Evolutionary conservation across 768 basidiomycete genomes (phyloP).

Genomic region (Suillus ampliporus): DNA sequence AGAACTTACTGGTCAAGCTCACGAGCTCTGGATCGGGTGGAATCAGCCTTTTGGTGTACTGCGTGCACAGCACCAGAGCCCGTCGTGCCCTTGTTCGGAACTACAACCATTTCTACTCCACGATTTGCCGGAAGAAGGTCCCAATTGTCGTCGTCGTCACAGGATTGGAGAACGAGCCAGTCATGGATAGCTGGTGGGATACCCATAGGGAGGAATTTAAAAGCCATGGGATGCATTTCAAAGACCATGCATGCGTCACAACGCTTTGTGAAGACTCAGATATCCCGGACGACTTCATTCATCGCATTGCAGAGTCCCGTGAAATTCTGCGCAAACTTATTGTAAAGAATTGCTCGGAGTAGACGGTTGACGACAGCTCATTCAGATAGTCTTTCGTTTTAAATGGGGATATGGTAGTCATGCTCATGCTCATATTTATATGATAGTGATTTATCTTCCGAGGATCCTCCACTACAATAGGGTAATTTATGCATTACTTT

Average conservation of each 20-base stretch:
- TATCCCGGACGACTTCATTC: background rate
- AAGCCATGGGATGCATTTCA: constrained; percentile 23
- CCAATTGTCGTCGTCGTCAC: constrained; percentile 39
- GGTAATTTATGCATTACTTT: too few relatives aligned
- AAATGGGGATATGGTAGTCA: too few relatives aligned
- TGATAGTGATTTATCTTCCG: too few relatives aligned
- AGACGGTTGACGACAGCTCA: background rate
- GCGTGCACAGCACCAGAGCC: constrained; percentile 35
- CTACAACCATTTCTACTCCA: constrained; percentile 27
- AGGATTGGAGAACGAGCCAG: constrained; percentile 39
- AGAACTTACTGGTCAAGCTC: constrained; percentile 39
- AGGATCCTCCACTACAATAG: too few relatives aligned
- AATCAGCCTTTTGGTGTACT: constrained; percentile 37
- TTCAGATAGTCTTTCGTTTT: too few relatives aligned
- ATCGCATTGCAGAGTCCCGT: background rate
- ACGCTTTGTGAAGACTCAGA: constrained; percentile 12
- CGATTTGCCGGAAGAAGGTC: constrained; percentile 40
- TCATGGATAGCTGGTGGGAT: constrained; percentile 47
- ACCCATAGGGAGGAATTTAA: constrained; percentile 30
- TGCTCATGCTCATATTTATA: too few relatives aligned
- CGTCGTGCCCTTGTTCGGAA: constrained; percentile 30
- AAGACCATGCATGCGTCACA: constrained; percentile 28
- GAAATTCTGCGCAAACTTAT: background rate
- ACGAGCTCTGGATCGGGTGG: constrained; percentile 27
- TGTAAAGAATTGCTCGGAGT: background rate